phyloP scores from a whole-genome alignment of 495 filamentous ascomycete species.

The Aspergillus mulundensis region DNA sequence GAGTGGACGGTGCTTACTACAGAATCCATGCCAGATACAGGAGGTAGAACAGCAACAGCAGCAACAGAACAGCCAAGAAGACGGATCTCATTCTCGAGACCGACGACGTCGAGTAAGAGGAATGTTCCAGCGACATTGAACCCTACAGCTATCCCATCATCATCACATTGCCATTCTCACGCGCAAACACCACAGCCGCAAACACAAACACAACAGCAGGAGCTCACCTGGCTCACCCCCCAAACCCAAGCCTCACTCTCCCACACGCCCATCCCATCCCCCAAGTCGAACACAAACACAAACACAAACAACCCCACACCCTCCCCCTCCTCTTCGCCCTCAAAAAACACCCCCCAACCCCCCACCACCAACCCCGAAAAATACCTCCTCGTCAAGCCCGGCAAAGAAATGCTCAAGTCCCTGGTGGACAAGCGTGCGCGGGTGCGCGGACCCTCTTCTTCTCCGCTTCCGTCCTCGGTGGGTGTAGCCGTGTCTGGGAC shows the following conservation, averaged over 20 bases:
- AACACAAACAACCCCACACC: not conserved
- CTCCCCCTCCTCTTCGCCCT: no score
- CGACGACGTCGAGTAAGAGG: conserved; percentile 2
- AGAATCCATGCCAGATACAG: not conserved
- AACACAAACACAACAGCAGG: conserved; percentile 1
- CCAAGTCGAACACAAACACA: not conserved
- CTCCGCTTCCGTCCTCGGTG: not conserved
- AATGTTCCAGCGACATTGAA: not conserved
- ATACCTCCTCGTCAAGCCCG: conserved; percentile 28
- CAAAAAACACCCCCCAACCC: not conserved
- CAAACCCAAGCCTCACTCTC: conserved; percentile 23
- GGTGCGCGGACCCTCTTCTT: conserved; percentile 13
- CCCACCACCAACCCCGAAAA: not conserved
- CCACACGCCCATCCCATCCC: conserved; percentile 10
- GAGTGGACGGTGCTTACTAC: conserved; percentile 17
- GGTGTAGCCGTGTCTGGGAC: no score
- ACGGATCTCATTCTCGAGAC: not conserved
- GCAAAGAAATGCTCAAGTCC: conserved; percentile 26
- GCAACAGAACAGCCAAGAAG: not conserved
- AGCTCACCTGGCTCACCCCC: conserved; percentile 22
- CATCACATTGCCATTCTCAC: no score
- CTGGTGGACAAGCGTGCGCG: conserved; percentile 24
- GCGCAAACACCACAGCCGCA: not conserved
- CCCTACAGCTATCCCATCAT: not conserved
- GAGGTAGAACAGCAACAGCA: not conserved